These are phyloP conservation scores for Silene noctiflora DNA, from an alignment of 179 eudicot genomes.

Conservation along the genomic window DNA sequence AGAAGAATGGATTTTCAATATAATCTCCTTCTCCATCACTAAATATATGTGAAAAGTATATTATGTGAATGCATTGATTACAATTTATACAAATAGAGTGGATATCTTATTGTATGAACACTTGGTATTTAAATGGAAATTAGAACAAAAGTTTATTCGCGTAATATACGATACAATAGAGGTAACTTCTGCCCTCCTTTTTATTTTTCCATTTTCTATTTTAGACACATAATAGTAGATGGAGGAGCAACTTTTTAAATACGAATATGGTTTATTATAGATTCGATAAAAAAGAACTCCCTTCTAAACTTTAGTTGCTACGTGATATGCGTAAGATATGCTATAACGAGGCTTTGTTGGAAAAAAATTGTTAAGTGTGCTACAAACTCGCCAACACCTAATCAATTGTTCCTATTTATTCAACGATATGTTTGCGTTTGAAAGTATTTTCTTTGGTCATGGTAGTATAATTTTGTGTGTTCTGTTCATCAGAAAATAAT, in stretches of 20 bases:
- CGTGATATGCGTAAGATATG: neutral
- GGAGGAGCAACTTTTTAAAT: neutral
- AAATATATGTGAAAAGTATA: neutral
- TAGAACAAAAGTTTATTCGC: neutral
- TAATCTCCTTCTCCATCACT: too few species aligned
- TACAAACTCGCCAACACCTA: neutral
- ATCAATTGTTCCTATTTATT: neutral
- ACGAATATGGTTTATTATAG: neutral
- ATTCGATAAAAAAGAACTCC: neutral
- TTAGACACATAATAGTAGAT: neutral
- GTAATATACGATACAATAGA: neutral
- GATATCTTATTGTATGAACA: neutral
- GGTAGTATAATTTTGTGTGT: conserved; percentile 6
- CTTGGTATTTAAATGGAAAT: neutral
- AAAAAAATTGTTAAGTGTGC: neutral
- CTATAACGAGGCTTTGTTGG: neutral
- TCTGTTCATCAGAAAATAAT: conserved; percentile 52
- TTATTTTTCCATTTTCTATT: neutral
- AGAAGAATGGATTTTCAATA: too few species aligned
- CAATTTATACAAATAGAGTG: neutral
- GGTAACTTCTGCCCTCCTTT: neutral
- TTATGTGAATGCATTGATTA: neutral
- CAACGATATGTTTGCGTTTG: neutral
- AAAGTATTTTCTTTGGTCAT: neutral
- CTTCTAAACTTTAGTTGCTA: neutral